Conservation (phyloP, 495 filamentous ascomycete genomes). For the Penicillium arizonense region DNA sequence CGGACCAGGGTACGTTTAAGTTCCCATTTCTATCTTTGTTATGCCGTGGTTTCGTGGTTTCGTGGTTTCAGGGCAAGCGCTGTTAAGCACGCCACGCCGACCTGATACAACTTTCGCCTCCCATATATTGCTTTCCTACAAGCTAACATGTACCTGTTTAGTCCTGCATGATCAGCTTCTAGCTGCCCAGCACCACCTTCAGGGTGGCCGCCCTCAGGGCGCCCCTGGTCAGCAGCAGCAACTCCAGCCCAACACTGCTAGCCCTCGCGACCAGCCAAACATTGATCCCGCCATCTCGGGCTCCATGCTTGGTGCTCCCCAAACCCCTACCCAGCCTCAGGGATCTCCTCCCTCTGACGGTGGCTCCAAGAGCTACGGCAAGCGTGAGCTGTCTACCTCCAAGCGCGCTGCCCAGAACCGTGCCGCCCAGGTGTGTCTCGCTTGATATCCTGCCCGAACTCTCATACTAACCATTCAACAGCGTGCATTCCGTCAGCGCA, state of each 20-base stretch:
- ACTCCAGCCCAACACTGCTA: constrained; percentile 40
- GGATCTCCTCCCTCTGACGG: constrained; percentile 32
- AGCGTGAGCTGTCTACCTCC: constrained; percentile 88
- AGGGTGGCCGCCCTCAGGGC: constrained; percentile 37
- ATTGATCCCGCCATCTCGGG: constrained; percentile 55
- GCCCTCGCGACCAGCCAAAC: constrained; percentile 48
- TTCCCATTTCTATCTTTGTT: background rate
- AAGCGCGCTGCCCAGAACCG: constrained; percentile 97
- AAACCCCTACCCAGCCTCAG: constrained; percentile 36
- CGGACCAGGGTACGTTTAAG: constrained; percentile 49
- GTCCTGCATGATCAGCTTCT: constrained; percentile 56
- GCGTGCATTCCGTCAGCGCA: constrained; percentile 96
- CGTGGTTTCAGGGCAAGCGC: background rate
- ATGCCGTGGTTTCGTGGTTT: background rate
- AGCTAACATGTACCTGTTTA: constrained; percentile 27
- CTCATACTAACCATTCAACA: constrained; percentile 33
- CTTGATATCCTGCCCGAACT: background rate
- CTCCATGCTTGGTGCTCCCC: constrained; percentile 39
- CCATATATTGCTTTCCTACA: background rate
- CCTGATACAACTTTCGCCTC: background rate
- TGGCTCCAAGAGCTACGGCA: constrained; percentile 56
- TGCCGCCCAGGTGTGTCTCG: constrained; percentile 80
- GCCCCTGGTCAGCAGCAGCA: constrained; percentile 37
- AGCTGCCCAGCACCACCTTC: constrained; percentile 46
- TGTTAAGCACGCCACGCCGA: background rate